Percentiles rank a stretch among this genome's conserved stretches.
These are phyloP conservation scores for Lotmaria passim DNA, from an alignment of 208 protist species.

Conservation along the genomic window DNA sequence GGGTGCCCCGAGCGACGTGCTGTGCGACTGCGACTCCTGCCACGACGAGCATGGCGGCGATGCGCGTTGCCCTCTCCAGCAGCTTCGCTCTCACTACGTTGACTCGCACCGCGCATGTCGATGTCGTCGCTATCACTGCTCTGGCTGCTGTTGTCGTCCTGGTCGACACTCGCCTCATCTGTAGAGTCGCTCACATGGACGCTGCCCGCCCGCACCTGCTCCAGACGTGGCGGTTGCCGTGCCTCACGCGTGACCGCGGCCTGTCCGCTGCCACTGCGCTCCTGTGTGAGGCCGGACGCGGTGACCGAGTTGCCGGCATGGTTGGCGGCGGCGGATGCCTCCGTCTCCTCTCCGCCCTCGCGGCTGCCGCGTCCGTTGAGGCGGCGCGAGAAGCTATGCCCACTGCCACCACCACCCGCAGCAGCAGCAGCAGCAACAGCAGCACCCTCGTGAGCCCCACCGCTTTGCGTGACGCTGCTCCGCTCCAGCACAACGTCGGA, in stretches of 20 bases:
- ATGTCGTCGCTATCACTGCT: not conserved
- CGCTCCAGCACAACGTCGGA: not conserved
- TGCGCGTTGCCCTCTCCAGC: not conserved
- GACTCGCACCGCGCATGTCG: not conserved
- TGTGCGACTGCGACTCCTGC: not conserved
- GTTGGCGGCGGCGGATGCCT: too few relatives aligned
- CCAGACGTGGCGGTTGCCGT: not conserved
- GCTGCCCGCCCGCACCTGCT: not conserved
- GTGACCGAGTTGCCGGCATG: not conserved
- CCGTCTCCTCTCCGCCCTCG: too few relatives aligned
- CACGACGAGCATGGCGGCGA: too few relatives aligned
- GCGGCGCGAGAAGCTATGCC: not conserved
- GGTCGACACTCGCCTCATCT: not conserved
- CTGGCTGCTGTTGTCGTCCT: not conserved
- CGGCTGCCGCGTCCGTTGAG: not conserved
- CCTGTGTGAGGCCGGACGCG: not conserved
- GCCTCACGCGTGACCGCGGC: not conserved
- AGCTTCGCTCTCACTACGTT: too few relatives aligned
- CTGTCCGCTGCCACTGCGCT: conserved; percentile 1
- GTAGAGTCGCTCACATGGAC: not conserved
- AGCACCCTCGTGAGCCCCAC: not conserved
- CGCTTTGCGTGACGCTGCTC: conserved; percentile 2
- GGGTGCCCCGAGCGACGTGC: not conserved
- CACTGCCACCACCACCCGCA: not conserved
- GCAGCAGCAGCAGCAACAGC: not conserved